Evolutionary conservation across 208 protist species (phyloP), one percentile per base, ranked within the genome.

Genomic region (Leishmania braziliensis): DNA sequence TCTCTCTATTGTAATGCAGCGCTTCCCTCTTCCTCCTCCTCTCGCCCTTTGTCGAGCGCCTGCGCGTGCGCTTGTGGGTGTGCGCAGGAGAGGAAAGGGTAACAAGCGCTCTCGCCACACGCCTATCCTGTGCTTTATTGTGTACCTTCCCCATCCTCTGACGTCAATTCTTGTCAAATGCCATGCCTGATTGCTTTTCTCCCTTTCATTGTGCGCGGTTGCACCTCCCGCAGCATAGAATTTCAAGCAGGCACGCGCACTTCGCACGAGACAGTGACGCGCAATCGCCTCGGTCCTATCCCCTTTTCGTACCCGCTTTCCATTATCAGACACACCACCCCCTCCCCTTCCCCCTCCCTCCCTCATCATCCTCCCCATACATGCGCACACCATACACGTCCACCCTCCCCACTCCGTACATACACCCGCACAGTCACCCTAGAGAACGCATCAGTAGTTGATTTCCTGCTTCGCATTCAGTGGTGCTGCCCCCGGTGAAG

Each of bases 171-270:
- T 16, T 51, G 43, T 53, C 36, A 53, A 18, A 20, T 26, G 29
- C 29, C 23, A 18, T 12, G 5, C 14, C 9, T 1, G 39, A 8
- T 56, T 39, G 74, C 48, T 56, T 14, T 26, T 63, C 69, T 76
- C 78, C 0, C 18, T 66, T 78, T 56, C 60, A 9, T 9, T 50
- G 68, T 33, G 33, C 29, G 6, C 43, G 29, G 18, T 26, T 18
- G 6, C 68, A 72, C 46, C 68, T 29, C 23, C 68, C 50, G 68
- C 68, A 18, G 46, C 43, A 53, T 72, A 72, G 68, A 72, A 72
- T 12, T 5, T 51, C 43, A 53, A 8, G 23, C 43, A 72, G 43
- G 16, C 18, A 50, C 39, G 20, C 46, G 16, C 43, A 5, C 33
- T 5, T 36, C 60, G 60, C 60, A 36, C 5, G n/a, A 50, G 5